Evolutionary conservation across 495 filamentous ascomycete genomes (phyloP).

Genomic region (Neurospora sp.): DNA sequence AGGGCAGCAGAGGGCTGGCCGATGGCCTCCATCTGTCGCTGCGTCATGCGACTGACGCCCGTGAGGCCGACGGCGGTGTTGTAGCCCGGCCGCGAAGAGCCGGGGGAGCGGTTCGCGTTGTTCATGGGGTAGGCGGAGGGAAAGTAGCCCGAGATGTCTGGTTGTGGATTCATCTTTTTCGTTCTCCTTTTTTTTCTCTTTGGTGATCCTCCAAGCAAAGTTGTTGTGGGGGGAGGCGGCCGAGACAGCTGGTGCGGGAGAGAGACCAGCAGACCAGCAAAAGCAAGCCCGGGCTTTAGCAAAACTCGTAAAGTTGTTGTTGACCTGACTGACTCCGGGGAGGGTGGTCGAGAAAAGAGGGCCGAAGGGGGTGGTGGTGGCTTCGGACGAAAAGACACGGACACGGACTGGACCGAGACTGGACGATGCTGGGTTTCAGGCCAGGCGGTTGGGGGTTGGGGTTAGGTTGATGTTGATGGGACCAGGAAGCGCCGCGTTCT

Average conservation of each 20-base stretch:
- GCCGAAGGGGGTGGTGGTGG: not conserved
- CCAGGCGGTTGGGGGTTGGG: not conserved
- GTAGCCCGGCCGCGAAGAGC: conserved; percentile 35
- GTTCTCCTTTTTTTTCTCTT: not conserved
- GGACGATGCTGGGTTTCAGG: not conserved
- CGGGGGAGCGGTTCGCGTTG: conserved; percentile 31
- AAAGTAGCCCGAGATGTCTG: conserved; percentile 13
- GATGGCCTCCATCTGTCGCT: conserved; percentile 32
- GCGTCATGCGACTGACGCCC: conserved; percentile 57
- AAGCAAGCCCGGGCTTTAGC: not conserved
- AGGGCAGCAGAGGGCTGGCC: conserved; percentile 25
- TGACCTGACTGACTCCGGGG: not conserved
- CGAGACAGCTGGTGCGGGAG: conserved; percentile 11
- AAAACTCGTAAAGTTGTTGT: not conserved
- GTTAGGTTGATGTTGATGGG: not conserved
- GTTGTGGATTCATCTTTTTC: conserved; percentile 24
- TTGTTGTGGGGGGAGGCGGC: conserved; percentile 2
- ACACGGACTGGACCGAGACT: not conserved
- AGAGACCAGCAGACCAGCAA: conserved; percentile 11
- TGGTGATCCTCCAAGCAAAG: not conserved
- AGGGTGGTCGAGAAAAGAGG: not conserved
- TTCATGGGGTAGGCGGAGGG: conserved; percentile 20
- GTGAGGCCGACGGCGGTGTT: conserved; percentile 52
- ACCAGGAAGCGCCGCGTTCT: not conserved
- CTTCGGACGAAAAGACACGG: not conserved